Base-by-base conservation (phyloP, 2,329 filamentous ascomycete species). In the Ophiosphaerella herpotricha region DNA sequence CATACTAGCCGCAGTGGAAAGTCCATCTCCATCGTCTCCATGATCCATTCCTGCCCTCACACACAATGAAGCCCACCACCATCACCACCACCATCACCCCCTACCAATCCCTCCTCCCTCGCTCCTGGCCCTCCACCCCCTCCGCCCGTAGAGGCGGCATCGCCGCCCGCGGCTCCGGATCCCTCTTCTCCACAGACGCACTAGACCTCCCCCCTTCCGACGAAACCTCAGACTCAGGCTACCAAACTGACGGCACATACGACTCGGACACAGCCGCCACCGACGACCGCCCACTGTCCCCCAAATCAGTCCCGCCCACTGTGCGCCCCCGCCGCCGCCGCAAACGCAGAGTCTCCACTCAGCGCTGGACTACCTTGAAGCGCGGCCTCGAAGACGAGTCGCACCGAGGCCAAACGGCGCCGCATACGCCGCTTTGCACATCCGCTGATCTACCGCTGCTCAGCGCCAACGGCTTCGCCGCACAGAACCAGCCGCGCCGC, bases 141-240 rank as follows among this genome's bases (percentile, higher is more conserved):
- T 64, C 63, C 38, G 56, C 52, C 29, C 51, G 64, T 48, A 59
- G 64, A 55, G 63, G 60, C 26, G 66, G 62, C 16, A 48, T 67
- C 38, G 63, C 64, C n/a, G 64, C 57, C n/a, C 60, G 59, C 21
- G 61, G 63, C 12, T 39, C 44, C 26, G 60, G 60, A 16, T 64
- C 45, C 24, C 38, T 35, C 12, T 29, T 39, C 11, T 37, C 43
- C 14, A 26, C 36, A 24, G 21, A 37, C 35, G 39, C 51, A 36
- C 26, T 54, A 23, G 47, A 54, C 39, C 45, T 52, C 36, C 54
- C 47, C n/a, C n/a, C 14, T 12, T 24, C 21, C 39, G 24, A 32
- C 26, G 39, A 39, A n/a, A 16, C 37, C 9, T 18, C 23, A 18
- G 37, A 61, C 39, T 63, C 56, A 7, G 58, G 54, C 18, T 63